Percentiles rank a stretch among this genome's conserved stretches.
phyloP scores from a whole-genome alignment of 768 basidiomycete genomes.

The Leccinum uliginosum region DNA sequence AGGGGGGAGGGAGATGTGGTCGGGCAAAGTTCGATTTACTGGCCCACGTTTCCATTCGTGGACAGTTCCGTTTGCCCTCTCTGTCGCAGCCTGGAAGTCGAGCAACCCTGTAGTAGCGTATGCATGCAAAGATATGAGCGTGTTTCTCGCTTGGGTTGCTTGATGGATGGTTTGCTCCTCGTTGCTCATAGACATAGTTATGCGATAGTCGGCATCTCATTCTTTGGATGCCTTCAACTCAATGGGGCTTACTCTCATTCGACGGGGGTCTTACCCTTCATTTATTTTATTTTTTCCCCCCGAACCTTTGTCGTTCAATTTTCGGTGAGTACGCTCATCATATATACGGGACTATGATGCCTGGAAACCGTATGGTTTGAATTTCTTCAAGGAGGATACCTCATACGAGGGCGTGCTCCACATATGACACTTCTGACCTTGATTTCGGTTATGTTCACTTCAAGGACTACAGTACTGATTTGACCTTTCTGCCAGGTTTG shows the following conservation, averaged over 20 bases:
- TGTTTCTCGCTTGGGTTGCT: slow-evolving; percentile 42
- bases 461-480: slow-evolving; percentile 8
- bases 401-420: slow-evolving; percentile 65
- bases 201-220: slow-evolving; percentile 61
- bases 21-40: slow-evolving; percentile 47
- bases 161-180: slow-evolving; percentile 36
- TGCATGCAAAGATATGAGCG: slow-evolving; percentile 77
- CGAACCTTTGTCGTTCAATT: slow-evolving; percentile 50
- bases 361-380: slow-evolving; percentile 50
- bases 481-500: not conserved
- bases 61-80: slow-evolving; percentile 47
- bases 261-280: slow-evolving; percentile 36
- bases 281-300: slow-evolving; percentile 44
- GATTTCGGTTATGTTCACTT: not conserved
- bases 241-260: slow-evolving; percentile 91
- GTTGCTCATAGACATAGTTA: slow-evolving; percentile 90
- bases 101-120: slow-evolving; percentile 38
- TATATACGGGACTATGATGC: slow-evolving; percentile 47
- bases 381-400: slow-evolving; percentile 94
- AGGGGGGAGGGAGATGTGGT: slow-evolving; percentile 44
- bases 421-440: slow-evolving; percentile 51
- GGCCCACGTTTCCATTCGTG: slow-evolving; percentile 18
- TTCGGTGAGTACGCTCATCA: slow-evolving; percentile 24
- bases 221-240: slow-evolving; percentile 53
- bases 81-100: slow-evolving; percentile 44